Conservation (phyloP, 2,329 filamentous ascomycete species). For the Fusarium sp. region DNA sequence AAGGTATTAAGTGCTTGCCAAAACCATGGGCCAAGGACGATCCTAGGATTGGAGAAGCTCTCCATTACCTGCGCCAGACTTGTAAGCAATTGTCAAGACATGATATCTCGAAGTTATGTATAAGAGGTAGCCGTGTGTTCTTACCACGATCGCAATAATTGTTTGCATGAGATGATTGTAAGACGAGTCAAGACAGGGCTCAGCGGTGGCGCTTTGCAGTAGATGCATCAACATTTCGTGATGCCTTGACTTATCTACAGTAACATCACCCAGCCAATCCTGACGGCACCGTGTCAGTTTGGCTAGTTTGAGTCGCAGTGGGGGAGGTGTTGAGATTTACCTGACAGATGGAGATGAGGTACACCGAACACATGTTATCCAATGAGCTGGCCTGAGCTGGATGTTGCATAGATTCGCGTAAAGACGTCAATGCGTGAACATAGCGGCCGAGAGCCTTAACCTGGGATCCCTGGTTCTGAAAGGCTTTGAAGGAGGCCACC, state of each 20-base stretch:
- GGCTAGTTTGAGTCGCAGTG: fast-evolving
- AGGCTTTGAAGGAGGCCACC: not conserved
- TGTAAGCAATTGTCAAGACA: not conserved
- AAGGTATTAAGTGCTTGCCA: not conserved
- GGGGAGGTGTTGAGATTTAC: fast-evolving
- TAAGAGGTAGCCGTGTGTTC: not conserved
- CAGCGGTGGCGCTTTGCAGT: not conserved
- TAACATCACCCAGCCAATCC: conserved; percentile 15
- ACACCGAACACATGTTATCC: conserved; percentile 18
- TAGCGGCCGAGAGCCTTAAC: conserved; percentile 6
- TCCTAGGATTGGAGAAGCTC: conserved; percentile 3
- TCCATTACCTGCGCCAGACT: not conserved
- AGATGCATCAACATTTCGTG: conserved; percentile 6
- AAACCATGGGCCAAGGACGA: conserved; percentile 6
- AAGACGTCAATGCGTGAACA: not conserved
- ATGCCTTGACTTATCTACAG: not conserved
- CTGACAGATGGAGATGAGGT: conserved; percentile 15
- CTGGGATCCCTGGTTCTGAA: conserved; percentile 1
- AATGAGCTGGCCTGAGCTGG: not conserved
- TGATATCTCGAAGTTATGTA: fast-evolving
- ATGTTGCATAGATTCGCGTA: conserved; percentile 7
- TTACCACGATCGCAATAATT: conserved; percentile 3
- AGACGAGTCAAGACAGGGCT: not conserved
- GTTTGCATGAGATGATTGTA: not conserved
- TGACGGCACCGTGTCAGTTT: fast-evolving